Conservation (phyloP, 331 rosid species). For the Quercus tomentella region DNA sequence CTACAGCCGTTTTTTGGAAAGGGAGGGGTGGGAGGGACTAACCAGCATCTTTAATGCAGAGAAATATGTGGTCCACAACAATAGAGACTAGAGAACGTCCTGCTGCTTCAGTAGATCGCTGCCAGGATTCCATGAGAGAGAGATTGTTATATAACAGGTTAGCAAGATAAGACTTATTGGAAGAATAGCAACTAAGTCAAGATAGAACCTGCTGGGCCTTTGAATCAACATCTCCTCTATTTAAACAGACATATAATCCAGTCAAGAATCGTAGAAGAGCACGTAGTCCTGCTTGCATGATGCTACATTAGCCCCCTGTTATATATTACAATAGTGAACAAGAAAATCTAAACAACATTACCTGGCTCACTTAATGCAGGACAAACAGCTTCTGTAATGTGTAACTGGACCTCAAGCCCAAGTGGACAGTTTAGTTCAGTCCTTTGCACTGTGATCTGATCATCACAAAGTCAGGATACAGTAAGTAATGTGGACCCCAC, state of each 20-base stretch:
- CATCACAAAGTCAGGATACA: constrained; percentile 23
- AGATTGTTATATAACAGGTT: constrained; percentile 10
- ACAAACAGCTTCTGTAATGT: constrained; percentile 90
- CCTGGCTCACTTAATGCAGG: constrained; percentile 98
- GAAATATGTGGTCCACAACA: constrained; percentile 91
- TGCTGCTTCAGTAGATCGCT: constrained; percentile 88
- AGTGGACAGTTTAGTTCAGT: constrained; percentile 89
- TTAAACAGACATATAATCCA: constrained; percentile 85
- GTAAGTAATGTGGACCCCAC: constrained; percentile 16
- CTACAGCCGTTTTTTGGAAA: background rate
- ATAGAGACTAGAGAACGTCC: constrained; percentile 84
- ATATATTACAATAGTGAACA: constrained; percentile 12
- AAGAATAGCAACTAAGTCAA: constrained; percentile 16
- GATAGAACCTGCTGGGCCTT: constrained; percentile 63
- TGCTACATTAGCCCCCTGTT: constrained; percentile 18
- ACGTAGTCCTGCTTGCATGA: constrained; percentile 66
- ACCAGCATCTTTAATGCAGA: constrained; percentile 91
- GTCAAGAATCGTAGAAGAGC: constrained; percentile 94
- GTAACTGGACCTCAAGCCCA: constrained; percentile 92
- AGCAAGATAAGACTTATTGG: constrained; percentile 7
- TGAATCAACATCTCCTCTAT: constrained; percentile 79
- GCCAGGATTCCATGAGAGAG: constrained; percentile 35
- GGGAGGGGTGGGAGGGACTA: constrained; percentile 33
- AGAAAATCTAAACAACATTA: constrained; percentile 22
- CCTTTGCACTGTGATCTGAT: constrained; percentile 86